Conservation (phyloP, 202 grass and related monocot genomes). For the Saccharum hybrid region DNA sequence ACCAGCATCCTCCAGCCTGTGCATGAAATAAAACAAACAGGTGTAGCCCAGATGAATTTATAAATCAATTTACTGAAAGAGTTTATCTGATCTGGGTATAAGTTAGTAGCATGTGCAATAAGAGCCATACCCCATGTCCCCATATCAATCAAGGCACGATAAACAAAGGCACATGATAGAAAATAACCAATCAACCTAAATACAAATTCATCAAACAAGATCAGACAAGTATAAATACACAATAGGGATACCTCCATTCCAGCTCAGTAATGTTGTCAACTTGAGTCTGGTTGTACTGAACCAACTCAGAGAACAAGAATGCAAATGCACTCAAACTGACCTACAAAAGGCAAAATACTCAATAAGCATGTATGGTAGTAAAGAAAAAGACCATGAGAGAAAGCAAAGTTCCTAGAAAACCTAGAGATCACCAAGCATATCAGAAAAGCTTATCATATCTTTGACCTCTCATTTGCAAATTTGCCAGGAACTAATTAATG, state of each 20-base stretch:
- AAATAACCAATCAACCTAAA: slow-evolving; percentile 13
- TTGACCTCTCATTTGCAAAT: slow-evolving; percentile 8
- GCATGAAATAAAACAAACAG: slow-evolving; percentile 36
- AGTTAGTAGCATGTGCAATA: slow-evolving; percentile 27
- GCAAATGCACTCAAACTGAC: slow-evolving; percentile 98
- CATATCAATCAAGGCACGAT: slow-evolving; percentile 18
- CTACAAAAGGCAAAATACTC: slow-evolving; percentile 52
- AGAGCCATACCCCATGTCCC: slow-evolving; percentile 21
- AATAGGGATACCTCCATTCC: slow-evolving; percentile 75
- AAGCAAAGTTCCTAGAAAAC: slow-evolving; percentile 10
- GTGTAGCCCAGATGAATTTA: slow-evolving; percentile 7
- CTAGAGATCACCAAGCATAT: slow-evolving; percentile 8
- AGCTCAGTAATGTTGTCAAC: slow-evolving; percentile 98
- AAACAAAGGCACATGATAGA: slow-evolving; percentile 12
- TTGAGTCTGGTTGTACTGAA: slow-evolving; percentile 98
- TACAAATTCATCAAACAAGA: slow-evolving; percentile 14
- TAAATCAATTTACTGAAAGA: background rate
- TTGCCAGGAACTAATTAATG: background rate
- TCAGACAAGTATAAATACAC: background rate
- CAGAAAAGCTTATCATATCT: slow-evolving; percentile 5
- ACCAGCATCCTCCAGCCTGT: slow-evolving; percentile 92
- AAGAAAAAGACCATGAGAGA: background rate
- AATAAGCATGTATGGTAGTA: slow-evolving; percentile 30
- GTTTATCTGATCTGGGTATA: slow-evolving; percentile 16
- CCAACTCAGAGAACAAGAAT: slow-evolving; percentile 96